Conservation (phyloP, 2,329 filamentous ascomycete genomes). For the Knoxdaviesia proteae region DNA sequence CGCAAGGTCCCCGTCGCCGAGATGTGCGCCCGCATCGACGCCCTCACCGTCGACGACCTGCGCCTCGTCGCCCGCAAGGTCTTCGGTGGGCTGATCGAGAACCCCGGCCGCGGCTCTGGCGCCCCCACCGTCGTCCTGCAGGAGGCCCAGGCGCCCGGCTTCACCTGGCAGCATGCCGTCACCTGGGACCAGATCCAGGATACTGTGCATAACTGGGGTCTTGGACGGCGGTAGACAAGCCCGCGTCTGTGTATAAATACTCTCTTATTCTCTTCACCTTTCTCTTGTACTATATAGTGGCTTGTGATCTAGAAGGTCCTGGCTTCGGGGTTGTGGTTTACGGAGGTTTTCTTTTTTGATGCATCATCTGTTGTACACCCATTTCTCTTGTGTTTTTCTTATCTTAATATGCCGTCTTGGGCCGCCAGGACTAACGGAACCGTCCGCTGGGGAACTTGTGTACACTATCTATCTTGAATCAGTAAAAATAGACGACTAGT, state of each 20-base stretch:
- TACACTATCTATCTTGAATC: too few relatives aligned
- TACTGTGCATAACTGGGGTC: slow-evolving; percentile 60
- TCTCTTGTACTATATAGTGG: too few relatives aligned
- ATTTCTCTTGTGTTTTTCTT: too few relatives aligned
- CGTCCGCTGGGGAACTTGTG: too few relatives aligned
- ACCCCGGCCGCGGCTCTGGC: slow-evolving; percentile 58
- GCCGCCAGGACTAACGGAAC: too few relatives aligned
- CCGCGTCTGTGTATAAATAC: not conserved
- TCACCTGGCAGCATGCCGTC: slow-evolving; percentile 33
- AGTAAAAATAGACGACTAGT: too few relatives aligned
- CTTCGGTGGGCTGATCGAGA: slow-evolving; percentile 56
- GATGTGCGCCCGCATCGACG: slow-evolving; percentile 79
- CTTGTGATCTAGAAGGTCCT: too few relatives aligned
- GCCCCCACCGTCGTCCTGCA: slow-evolving; percentile 88
- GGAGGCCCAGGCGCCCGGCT: slow-evolving; percentile 50
- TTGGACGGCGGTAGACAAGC: slow-evolving; percentile 33
- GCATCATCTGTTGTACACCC: too few relatives aligned
- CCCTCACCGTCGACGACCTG: slow-evolving; percentile 59
- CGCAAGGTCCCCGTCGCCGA: slow-evolving; percentile 77
- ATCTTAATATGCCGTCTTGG: too few relatives aligned
- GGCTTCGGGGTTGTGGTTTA: too few relatives aligned
- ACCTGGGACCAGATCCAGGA: slow-evolving; percentile 82
- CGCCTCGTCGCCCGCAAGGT: slow-evolving; percentile 61
- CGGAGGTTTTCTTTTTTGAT: too few relatives aligned
- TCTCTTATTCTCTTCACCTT: too few relatives aligned